phyloP scores from a whole-genome alignment of 257 asterid genomes.

The Scutellaria minor region DNA sequence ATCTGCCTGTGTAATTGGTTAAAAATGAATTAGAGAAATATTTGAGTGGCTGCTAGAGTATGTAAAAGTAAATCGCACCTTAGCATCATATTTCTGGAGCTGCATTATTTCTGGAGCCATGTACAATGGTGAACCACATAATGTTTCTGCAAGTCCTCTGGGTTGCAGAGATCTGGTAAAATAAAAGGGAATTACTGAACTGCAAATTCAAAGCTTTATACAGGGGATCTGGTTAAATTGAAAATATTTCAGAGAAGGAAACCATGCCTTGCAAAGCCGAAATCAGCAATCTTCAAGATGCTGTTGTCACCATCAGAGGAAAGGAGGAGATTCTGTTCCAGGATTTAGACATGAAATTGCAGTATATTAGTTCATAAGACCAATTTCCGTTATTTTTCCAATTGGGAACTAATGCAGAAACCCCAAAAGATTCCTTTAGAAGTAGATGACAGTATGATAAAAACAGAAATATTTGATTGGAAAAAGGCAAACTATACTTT shows the following conservation, averaged over 20 bases:
- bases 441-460: slow-evolving; percentile 10
- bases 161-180: slow-evolving; percentile 76
- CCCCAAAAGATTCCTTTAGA: slow-evolving; percentile 16
- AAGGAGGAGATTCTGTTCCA: slow-evolving; percentile 54
- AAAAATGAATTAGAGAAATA: slow-evolving; percentile 41
- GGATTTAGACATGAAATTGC: slow-evolving; percentile 35
- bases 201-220: slow-evolving; percentile 23
- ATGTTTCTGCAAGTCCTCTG: slow-evolving; percentile 81
- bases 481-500: background rate
- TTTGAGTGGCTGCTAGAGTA: slow-evolving; percentile 15
- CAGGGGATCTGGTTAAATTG: slow-evolving; percentile 6
- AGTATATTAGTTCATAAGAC: slow-evolving; percentile 34
- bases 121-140: slow-evolving; percentile 94
- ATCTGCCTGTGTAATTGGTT: slow-evolving; percentile 76
- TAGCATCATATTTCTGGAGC: slow-evolving; percentile 83
- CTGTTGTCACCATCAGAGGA: slow-evolving; percentile 38
- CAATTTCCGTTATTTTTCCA: slow-evolving; percentile 24
- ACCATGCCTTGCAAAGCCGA: slow-evolving; percentile 74
- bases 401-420: background rate
- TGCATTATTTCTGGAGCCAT: slow-evolving; percentile 99
- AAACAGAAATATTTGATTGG: slow-evolving; percentile 17
- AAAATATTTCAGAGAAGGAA: slow-evolving; percentile 23
- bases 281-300: slow-evolving; percentile 55
- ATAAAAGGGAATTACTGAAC: slow-evolving; percentile 29
- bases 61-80: slow-evolving; percentile 56